Percentiles rank a stretch among this genome's conserved stretches.
Conservation (phyloP, 1,139 yeast genomes). For the Wickerhamomyces sp. region DNA sequence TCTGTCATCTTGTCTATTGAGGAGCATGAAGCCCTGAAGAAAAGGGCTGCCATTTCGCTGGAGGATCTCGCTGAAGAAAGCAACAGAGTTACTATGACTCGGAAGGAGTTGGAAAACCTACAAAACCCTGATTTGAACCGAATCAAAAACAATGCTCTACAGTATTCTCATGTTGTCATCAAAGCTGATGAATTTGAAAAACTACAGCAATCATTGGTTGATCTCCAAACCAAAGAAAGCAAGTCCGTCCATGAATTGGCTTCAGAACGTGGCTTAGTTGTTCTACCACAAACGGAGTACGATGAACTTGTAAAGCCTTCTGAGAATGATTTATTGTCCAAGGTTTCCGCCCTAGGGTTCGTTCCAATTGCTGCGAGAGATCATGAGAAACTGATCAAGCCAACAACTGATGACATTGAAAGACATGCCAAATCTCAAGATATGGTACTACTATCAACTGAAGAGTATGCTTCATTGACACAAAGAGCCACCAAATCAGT, state of each 20-base stretch:
- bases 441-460: slow-evolving; percentile 40
- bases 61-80: slow-evolving; percentile 10
- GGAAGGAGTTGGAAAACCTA: slow-evolving; percentile 10
- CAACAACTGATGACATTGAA: slow-evolving; percentile 19
- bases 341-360: slow-evolving; percentile 34
- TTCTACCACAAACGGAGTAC: slow-evolving; percentile 19
- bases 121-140: slow-evolving; percentile 21
- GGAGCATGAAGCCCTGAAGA: slow-evolving; percentile 19
- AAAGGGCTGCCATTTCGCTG: slow-evolving; percentile 6
- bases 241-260: slow-evolving; percentile 8
- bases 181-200: too few species aligned
- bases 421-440: slow-evolving; percentile 30
- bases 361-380: slow-evolving; percentile 42
- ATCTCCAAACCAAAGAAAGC: slow-evolving; percentile 10
- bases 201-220: slow-evolving; percentile 3
- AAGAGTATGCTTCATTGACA: slow-evolving; percentile 24
- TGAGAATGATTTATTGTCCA: slow-evolving; percentile 21
- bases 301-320: slow-evolving; percentile 20
- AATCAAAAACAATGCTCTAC: slow-evolving; percentile 25
- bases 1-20: slow-evolving; percentile 20
- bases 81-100: slow-evolving; percentile 14
- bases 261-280: slow-evolving; percentile 4
- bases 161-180: slow-evolving; percentile 30
- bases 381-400: slow-evolving; percentile 24
- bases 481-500: slow-evolving; percentile 17